Evolutionary conservation across 2,329 filamentous ascomycete genomes (phyloP).

Genomic region (Pleurostoma richardsiae): DNA sequence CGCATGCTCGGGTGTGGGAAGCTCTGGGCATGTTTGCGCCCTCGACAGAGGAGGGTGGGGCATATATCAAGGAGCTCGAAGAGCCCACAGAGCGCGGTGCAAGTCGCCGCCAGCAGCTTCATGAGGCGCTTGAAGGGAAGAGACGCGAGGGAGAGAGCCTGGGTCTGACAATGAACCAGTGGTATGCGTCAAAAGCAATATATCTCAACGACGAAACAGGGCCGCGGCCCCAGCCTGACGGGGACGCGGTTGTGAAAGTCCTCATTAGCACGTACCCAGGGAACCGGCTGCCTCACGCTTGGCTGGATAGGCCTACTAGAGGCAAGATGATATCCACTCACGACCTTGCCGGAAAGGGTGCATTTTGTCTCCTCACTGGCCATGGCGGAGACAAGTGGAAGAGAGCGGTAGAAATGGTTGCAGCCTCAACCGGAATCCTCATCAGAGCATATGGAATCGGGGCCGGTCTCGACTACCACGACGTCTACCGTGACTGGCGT

Average conservation of each 20-base stretch:
- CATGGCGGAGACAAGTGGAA: constrained; percentile 45
- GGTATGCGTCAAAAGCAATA: constrained; percentile 37
- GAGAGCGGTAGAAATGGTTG: constrained; percentile 29
- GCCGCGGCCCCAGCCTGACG: constrained; percentile 6
- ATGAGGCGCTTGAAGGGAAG: constrained; percentile 28
- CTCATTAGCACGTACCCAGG: constrained; percentile 46
- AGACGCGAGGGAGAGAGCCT: constrained; percentile 42
- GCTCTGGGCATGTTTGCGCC: constrained; percentile 22
- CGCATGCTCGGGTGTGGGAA: constrained; percentile 30
- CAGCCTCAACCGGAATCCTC: constrained; percentile 26
- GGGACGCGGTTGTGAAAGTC: constrained; percentile 28
- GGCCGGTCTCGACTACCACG: constrained; percentile 45
- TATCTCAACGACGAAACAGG: constrained; percentile 17
- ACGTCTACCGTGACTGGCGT: constrained; percentile 48
- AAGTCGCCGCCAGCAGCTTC: constrained; percentile 26
- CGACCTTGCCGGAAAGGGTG: constrained; percentile 44
- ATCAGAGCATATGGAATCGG: constrained; percentile 42
- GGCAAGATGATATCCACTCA: constrained; percentile 36
- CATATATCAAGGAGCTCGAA: constrained; percentile 25
- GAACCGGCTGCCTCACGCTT: constrained; percentile 47
- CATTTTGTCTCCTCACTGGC: constrained; percentile 36
- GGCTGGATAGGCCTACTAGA: constrained; percentile 37
- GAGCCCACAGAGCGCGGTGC: constrained; percentile 26
- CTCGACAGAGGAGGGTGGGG: constrained; percentile 20
- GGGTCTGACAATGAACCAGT: constrained; percentile 51